Base-by-base conservation (phyloP, 2,329 filamentous ascomycete species). In the Didymella pinodella region DNA sequence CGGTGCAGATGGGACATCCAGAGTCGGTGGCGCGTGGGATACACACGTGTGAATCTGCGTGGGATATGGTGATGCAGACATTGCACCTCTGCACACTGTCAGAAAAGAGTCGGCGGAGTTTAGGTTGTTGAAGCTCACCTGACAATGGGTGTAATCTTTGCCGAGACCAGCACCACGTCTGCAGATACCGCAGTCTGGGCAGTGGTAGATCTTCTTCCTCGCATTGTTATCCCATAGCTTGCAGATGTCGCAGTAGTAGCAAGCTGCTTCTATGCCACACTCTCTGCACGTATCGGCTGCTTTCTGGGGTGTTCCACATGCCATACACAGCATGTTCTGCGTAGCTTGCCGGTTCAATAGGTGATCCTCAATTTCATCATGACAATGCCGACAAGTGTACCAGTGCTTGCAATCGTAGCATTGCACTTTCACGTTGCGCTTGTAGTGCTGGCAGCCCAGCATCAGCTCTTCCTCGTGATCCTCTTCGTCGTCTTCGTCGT, bases 141-240 rank as follows among this genome's bases (percentile, higher is more conserved):
- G 96, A 90, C 95, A 99, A 78, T 99, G 95, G 72, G 96, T 93
- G 75, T 96, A 99, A 75, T 99, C 95, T 74, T 97, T 98, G 4
- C 95, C 94, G 29, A 99, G 81, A 1, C 95, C 95, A 75, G 92
- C 87, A 1, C 95, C 95, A 57, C 93, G 89, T 58, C 95, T 86
- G 75, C 95, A 99, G 61, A 99, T 97, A 4, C 95, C 95, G 77
- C 95, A 99, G 71, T 98, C 95, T 71, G 88, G 86, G 77, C 95
- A 99, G 75, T 99, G 95, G 74, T 99, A 99, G 57, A 98, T 97
- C 65, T 89, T 90, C 76, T 96, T 97, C 65, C 88, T 89, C 54
- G 88, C 86, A 67, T 97, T 91, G 71, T 98, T 93, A 72, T 98
- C 94, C 95, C 95, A 99, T 1, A 99, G 84, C 78, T 97, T 97